Evolutionary conservation across 129 eudicot species (phyloP).

Genomic region (Arctium minus): DNA sequence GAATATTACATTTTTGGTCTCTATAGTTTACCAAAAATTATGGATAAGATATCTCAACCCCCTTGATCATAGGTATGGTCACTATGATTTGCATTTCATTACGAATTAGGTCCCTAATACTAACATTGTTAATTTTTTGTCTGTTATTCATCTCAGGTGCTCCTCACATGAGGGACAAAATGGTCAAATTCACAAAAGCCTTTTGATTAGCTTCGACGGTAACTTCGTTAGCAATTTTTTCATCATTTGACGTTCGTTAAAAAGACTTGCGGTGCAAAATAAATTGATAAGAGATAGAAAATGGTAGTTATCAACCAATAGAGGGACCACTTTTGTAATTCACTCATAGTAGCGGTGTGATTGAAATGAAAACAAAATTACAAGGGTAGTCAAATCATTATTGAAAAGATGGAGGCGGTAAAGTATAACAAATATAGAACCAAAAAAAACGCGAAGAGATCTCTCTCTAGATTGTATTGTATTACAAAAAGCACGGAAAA

Average conservation of each 20-base stretch:
- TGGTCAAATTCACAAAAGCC: not conserved
- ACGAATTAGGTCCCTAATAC: not conserved
- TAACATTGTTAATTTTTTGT: not conserved
- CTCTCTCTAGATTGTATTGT: slow-evolving; percentile 20
- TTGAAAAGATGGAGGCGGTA: not conserved
- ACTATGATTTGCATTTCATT: not conserved
- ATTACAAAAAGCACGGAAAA: slow-evolving; percentile 7
- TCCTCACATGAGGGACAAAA: not conserved
- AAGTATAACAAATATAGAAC: not conserved
- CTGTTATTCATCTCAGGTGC: not conserved
- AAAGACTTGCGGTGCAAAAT: not conserved
- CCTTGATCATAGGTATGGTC: not conserved
- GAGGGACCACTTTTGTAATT: not conserved
- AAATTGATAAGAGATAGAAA: not conserved
- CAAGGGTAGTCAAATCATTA: not conserved
- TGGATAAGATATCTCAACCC: not conserved
- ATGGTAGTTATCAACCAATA: not conserved
- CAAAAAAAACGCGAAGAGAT: not conserved
- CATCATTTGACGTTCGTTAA: not conserved
- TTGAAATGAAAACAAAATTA: not conserved
- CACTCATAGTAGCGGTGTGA: not conserved
- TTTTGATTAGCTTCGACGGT: not conserved
- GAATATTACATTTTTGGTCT: not conserved
- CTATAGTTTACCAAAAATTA: not conserved
- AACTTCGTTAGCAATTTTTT: too few relatives aligned